Percentiles rank a stretch among this genome's conserved stretches.
These are phyloP conservation scores for Ustilago crameri DNA, from an alignment of 1,284 basidiomycete species.

Conservation along the genomic window DNA sequence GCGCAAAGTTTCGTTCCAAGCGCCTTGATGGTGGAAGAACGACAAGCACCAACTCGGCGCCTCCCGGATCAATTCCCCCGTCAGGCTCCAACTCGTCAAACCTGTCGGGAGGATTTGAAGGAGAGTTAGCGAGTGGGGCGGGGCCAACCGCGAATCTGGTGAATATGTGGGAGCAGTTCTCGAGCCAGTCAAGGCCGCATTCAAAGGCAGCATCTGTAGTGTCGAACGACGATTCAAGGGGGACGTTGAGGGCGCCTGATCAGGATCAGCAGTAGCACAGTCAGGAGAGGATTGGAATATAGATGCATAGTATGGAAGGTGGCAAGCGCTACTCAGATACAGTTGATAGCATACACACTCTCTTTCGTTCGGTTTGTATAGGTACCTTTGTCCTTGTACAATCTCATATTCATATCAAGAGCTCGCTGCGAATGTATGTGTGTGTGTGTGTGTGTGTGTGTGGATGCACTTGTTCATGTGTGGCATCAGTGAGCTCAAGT, in stretches of 20 bases:
- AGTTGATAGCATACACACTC: not conserved
- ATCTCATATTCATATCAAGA: too few species aligned
- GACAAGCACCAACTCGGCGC: constrained; percentile 50
- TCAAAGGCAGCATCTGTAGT: constrained; percentile 38
- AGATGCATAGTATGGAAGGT: not conserved
- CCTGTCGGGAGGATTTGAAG: constrained; percentile 5
- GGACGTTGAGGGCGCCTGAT: constrained; percentile 39
- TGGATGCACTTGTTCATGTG: too few species aligned
- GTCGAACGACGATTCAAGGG: constrained; percentile 34
- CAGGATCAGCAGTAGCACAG: constrained; percentile 38
- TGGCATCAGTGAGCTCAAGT: too few species aligned
- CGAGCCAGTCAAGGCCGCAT: constrained; percentile 34
- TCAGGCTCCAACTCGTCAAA: constrained; percentile 1
- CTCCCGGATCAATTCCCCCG: constrained; percentile 19
- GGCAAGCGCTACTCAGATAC: too few species aligned
- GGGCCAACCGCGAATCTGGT: constrained; percentile 27
- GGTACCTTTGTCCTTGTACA: too few species aligned
- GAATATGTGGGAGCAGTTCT: constrained; percentile 47
- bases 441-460: too few species aligned
- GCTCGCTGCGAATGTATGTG: too few species aligned
- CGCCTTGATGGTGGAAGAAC: constrained; percentile 43
- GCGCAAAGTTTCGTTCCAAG: constrained; percentile 53
- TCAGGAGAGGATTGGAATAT: not conserved
- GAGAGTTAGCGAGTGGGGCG: constrained; percentile 1
- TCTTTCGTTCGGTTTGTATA: too few species aligned